phyloP scores from a whole-genome alignment of 768 basidiomycete genomes.

The Tephrocybe sp. region DNA sequence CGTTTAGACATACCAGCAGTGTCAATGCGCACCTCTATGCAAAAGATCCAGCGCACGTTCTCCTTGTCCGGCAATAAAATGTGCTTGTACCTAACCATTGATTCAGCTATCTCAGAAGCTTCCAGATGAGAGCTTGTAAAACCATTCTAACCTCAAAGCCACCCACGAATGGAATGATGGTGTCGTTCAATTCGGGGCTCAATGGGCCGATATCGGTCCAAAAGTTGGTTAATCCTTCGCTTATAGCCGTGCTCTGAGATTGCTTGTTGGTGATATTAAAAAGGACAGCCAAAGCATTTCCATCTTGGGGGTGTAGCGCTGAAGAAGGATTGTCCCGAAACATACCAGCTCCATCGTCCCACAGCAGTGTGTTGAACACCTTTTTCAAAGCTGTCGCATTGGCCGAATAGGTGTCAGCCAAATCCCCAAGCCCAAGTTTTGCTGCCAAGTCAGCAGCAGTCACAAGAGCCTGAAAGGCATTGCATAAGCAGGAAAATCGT shows the following conservation, averaged over 20 bases:
- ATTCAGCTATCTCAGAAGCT: background rate
- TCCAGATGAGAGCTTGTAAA: background rate
- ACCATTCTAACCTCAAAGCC: slow-evolving; percentile 41
- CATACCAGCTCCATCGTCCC: slow-evolving; percentile 42
- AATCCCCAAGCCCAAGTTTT: slow-evolving; percentile 22
- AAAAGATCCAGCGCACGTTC: slow-evolving; percentile 46
- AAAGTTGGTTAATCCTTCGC: slow-evolving; percentile 41
- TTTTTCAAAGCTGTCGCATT: slow-evolving; percentile 40
- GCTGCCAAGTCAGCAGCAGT: slow-evolving; percentile 36
- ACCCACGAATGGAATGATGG: slow-evolving; percentile 52
- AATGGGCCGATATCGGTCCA: slow-evolving; percentile 51
- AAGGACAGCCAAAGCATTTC: slow-evolving; percentile 47
- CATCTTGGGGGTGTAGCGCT: slow-evolving; percentile 47
- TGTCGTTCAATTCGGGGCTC: slow-evolving; percentile 50
- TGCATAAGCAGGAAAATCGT: background rate
- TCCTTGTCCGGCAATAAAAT: slow-evolving; percentile 47
- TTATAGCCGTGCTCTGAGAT: slow-evolving; percentile 41
- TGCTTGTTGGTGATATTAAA: slow-evolving; percentile 42
- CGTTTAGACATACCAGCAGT: no score
- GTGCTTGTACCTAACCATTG: slow-evolving; percentile 44
- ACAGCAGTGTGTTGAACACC: slow-evolving; percentile 42
- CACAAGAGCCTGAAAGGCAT: slow-evolving; percentile 27
- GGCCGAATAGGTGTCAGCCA: slow-evolving; percentile 25
- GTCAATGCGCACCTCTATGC: slow-evolving; percentile 28
- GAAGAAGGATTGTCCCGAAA: slow-evolving; percentile 46